Base-by-base conservation (phyloP, 768 basidiomycete genomes). In the Tricholoma sp. region DNA sequence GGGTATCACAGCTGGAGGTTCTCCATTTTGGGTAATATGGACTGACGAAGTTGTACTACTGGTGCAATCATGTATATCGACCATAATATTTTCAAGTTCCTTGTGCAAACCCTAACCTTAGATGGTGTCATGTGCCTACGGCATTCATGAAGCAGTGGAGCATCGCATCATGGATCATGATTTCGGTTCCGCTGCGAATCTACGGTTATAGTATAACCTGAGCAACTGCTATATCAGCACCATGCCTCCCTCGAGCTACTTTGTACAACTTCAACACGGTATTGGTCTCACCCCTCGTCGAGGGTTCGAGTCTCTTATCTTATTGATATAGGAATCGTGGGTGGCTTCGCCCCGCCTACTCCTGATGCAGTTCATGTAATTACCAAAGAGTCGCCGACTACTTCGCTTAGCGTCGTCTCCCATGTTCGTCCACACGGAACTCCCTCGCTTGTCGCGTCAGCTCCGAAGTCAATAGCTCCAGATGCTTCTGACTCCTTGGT, bases 331-430 rank as follows among this genome's bases (percentile, higher is more conserved):
- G 90, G 90, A 57, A 91, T 91, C 66, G 68, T 73, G 11, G 89
- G 89, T 31, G 90, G 90, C 41, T 88, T 92, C 64, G 82, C 81
- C 11, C 85, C 88, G 0, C 84, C 90, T 3, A 84, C 74, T 6
- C 84, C 86, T 3, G 70, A 70, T 28, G 82, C 80, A 12, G 70
- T 86, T 63, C 74, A 82, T 65, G 75, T 74, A 24, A 63, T 91
- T 60, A 78, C 81, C 18, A 73, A 76, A 47, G 47, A 74, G 1
- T 53, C 66, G 2, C 63, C 61, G 6, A 68, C 73, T 47, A 39
- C 73, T 12, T 58, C 61, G 20, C 74, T 89, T 50, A 54, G 56
- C 28, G 70, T 90, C 62, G 64, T 74, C 13, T 71, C 79, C 12
- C 74, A 80, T 2, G 58, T 76, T 7, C 83, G 88, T 44, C 67